These are phyloP conservation scores for Claviceps sorghi DNA, from an alignment of 2,329 filamentous ascomycete genomes.

Conservation along the genomic window DNA sequence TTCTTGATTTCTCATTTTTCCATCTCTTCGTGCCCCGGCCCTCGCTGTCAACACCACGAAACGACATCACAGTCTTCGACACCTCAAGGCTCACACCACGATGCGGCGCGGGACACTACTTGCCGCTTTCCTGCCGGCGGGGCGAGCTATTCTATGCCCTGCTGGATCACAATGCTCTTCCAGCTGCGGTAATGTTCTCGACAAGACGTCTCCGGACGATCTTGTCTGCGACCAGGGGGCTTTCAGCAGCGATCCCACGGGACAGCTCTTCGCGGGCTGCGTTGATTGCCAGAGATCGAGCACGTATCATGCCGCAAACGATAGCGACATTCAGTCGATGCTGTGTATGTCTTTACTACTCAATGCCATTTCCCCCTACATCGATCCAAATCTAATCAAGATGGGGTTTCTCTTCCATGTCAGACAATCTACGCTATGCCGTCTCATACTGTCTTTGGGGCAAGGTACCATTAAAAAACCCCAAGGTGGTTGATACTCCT, in stretches of 20 bases:
- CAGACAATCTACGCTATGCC: conserved; percentile 45
- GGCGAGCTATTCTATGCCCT: conserved; percentile 26
- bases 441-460: conserved; percentile 42
- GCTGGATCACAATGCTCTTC: conserved; percentile 33
- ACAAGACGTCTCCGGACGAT: conserved; percentile 29
- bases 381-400: too few relatives aligned
- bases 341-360: conserved; percentile 32
- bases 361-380: too few relatives aligned
- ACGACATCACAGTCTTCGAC: too few relatives aligned
- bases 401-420: not conserved
- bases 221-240: conserved; percentile 31
- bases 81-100: too few relatives aligned
- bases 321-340: conserved; percentile 38
- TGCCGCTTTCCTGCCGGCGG: conserved; percentile 9
- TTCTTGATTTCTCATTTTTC: too few relatives aligned
- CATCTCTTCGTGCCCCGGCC: too few relatives aligned
- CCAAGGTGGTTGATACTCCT: conserved; percentile 26
- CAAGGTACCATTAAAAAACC: conserved; percentile 22
- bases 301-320: conserved; percentile 26
- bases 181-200: conserved; percentile 39
- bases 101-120: not conserved
- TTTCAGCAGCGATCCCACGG: conserved; percentile 23
- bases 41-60: too few relatives aligned
- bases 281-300: conserved; percentile 38
- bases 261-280: conserved; percentile 37